Evolutionary conservation across 306 rosid genomes (phyloP).

Genomic region (Mucuna pruriens): DNA sequence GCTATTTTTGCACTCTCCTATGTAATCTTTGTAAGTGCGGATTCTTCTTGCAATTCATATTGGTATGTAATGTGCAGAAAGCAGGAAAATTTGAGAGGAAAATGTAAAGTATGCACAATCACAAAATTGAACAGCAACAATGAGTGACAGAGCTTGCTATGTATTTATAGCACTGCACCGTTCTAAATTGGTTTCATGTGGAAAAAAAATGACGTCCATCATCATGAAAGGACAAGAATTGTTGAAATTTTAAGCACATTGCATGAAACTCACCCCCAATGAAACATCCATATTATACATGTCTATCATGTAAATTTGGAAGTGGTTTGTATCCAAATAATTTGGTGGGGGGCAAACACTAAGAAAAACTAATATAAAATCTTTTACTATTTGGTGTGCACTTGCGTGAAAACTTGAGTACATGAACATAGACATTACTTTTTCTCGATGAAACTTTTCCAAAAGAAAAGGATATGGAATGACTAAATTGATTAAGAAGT

Average conservation of each 20-base stretch:
- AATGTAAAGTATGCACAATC: neutral
- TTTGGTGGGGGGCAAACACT: neutral
- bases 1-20: neutral
- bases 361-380: neutral
- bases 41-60: neutral
- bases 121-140: neutral
- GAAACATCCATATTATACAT: neutral
- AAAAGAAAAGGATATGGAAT: conserved; percentile 1
- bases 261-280: neutral
- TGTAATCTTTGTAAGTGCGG: neutral
- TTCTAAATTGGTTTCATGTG: neutral
- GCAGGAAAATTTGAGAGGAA: neutral
- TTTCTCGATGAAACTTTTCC: neutral
- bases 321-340: neutral
- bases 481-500: neutral
- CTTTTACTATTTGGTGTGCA: neutral
- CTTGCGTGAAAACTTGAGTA: neutral
- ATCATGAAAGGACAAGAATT: neutral
- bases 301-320: neutral
- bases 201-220: neutral
- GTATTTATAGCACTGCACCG: neutral
- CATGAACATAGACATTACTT: neutral
- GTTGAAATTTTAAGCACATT: neutral
- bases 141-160: neutral
- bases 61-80: neutral